Evolutionary conservation across 2,329 filamentous ascomycete species (phyloP), one percentile per base, ranked within the genome.

Genomic region (Fusarium buxicola): DNA sequence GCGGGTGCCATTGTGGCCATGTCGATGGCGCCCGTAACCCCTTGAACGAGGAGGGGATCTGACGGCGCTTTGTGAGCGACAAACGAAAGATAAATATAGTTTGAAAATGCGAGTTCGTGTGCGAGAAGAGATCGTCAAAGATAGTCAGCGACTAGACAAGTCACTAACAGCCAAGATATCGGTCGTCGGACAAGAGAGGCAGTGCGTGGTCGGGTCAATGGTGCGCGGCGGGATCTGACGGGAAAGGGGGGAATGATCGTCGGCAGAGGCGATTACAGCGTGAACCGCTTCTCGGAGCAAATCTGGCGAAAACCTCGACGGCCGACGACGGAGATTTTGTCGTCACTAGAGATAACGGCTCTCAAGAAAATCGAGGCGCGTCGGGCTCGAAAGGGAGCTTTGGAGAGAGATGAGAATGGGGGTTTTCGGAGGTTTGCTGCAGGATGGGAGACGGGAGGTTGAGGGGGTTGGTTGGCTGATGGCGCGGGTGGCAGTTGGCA

Each of bases 1-100:
- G 76, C 77, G 65, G 82, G 75, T 65, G 84, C 82, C 74, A 86
- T 80, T 71, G 82, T 78, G 69, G 84, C 80, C 84, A 86, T 86
- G 12, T 68, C 35, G 58, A 69, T 71, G 67, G 67, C 65, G 63
- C 72, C 72, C 72, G 65, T 71, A 60, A 69, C 69, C 73, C 69
- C 63, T 67, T 66, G 58, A 60, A 52, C 31, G 27, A 45, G 44
- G 30, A 46, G 34, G 21, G 46, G 12, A 40, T 18, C 38, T 51
- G 52, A 34, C 28, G 31, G 50, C 35, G 47, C 27, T 24, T 43
- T 18, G 18, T 39, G 35, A 40, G 34, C 35, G 46, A 32, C 10
- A 32, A 63, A 38, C 32, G 39, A 40, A 41, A 16, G 44, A 50
- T 25, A 30, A 32, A 15, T 48, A 32, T 45, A 13, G 48, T 32